Evolutionary conservation across 257 asterid genomes (phyloP), one percentile per base, ranked within the genome.

Genomic region (Orobanche coerulescens): DNA sequence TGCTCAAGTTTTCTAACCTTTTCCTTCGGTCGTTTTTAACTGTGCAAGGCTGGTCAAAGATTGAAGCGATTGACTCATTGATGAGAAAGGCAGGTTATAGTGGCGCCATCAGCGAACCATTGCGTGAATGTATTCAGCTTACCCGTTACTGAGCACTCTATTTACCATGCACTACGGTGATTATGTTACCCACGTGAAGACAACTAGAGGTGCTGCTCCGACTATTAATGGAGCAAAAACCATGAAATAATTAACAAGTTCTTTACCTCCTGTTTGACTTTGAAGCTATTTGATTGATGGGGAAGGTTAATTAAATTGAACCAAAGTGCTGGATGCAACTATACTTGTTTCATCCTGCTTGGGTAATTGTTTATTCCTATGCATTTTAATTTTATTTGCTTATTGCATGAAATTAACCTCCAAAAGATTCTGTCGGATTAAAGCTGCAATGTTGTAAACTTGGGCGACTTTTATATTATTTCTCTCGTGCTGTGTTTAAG

Each of bases 91-190:
- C 96, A 0, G 97, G 96, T 51, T 91, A 80, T 19, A 76, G 62
- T 34, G 95, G 95, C 31, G 16, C 80, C 61, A 88, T 91, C 59
- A 80, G 76, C 0, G 91, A 64, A 30, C 76, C 77, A 52, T 64
- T 92, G 59, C 71, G 94, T 20, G 81, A 66, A 74, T 46, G 69
- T 12, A 82, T 86, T 67, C 77, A 54, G 43, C 82, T 92, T 12
- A 92, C 98, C 13, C 91, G 95, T 19, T 88, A 88, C 95, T 86
- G 71, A 92, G 98, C 78, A 92, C 95, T 1, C 60, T 92, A 44
- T 92, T 71, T 65, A 84, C 95, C 47, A 84, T 92, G 95, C 81
- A 60, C 66, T 92, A 76, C 75, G 44, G 82, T 42, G 97, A 88
- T 5, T 92, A 92, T 66, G 82, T 77, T 67, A 64, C 86, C 53